A percentile compares a stretch with the other conserved stretches of the same genome.
Evolutionary conservation across 2,329 filamentous ascomycete genomes (phyloP).

Genomic region (Polychaeton citri): DNA sequence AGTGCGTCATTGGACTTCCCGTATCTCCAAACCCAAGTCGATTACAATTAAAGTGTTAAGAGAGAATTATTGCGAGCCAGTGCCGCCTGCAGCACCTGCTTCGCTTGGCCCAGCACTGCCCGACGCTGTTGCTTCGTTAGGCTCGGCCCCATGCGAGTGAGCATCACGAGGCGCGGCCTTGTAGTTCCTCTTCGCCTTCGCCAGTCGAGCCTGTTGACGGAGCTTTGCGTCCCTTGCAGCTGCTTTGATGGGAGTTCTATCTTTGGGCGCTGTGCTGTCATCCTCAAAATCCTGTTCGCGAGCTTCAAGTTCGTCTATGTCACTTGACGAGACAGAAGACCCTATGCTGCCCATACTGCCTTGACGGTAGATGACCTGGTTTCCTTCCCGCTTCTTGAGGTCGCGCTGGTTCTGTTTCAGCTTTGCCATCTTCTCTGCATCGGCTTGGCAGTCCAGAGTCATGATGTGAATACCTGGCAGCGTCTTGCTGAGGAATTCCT

Average conservation of each 20-base stretch:
- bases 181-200: neutral
- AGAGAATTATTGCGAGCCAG: no score
- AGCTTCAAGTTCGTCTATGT: slow-evolving; percentile 44
- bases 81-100: no score
- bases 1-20: no score
- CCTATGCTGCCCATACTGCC: slow-evolving; percentile 29
- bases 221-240: neutral
- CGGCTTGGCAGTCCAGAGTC: slow-evolving; percentile 57
- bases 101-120: no score
- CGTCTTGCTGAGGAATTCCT: slow-evolving; percentile 55
- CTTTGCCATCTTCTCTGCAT: slow-evolving; percentile 56
- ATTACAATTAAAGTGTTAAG: no score
- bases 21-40: no score
- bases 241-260: neutral
- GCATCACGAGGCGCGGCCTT: neutral
- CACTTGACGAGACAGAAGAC: slow-evolving; percentile 39
- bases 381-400: slow-evolving; percentile 52
- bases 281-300: neutral
- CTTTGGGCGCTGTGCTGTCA: neutral
- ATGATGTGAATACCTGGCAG: slow-evolving; percentile 66
- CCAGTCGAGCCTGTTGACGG: neutral
- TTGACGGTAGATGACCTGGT: slow-evolving; percentile 42
- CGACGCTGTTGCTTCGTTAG: neutral
- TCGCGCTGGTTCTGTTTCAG: slow-evolving; percentile 67
- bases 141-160: neutral